Evolutionary conservation across 78 protist genomes (phyloP).

Genomic region (Tieghemostelium lacteum): DNA sequence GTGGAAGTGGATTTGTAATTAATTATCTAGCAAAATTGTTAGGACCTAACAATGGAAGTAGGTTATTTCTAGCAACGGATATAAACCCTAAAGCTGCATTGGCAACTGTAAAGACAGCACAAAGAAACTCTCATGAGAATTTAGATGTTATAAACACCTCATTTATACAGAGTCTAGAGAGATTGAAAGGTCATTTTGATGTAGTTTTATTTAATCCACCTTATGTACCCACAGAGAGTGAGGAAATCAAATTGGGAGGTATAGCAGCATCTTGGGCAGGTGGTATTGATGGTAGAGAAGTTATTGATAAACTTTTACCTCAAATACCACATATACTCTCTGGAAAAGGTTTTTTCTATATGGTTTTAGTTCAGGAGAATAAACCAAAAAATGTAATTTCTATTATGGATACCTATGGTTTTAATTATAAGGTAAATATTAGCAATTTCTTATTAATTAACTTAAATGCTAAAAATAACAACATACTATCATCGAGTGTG

Average conservation of each 20-base stretch:
- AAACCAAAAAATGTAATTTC: slow-evolving; percentile 53
- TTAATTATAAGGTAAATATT: no score
- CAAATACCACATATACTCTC: slow-evolving; percentile 56
- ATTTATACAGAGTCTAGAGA: slow-evolving; percentile 16
- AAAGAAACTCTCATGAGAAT: background rate
- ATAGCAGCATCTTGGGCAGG: slow-evolving; percentile 86
- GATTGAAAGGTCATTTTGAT: slow-evolving; percentile 66
- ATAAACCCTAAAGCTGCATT: slow-evolving; percentile 60
- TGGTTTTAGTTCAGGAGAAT: slow-evolving; percentile 80
- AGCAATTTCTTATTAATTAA: no score
- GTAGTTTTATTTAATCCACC: slow-evolving; percentile 87
- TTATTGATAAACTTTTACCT: slow-evolving; percentile 70
- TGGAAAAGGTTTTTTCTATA: slow-evolving; percentile 62
- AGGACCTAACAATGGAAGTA: background rate
- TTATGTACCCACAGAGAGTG: slow-evolving; percentile 85
- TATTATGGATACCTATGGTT: slow-evolving; percentile 20
- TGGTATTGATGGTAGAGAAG: slow-evolving; percentile 76
- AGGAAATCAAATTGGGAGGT: slow-evolving; percentile 71
- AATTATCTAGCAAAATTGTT: slow-evolving; percentile 26
- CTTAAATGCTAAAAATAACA: no score
- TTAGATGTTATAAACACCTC: slow-evolving; percentile 55
- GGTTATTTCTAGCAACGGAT: slow-evolving; percentile 54
- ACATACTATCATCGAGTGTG: no score
- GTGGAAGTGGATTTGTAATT: slow-evolving; percentile 82
- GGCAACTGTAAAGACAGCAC: slow-evolving; percentile 32